Conservation (phyloP, 108 stramenopile species). For the Cyclotella cryptica region DNA sequence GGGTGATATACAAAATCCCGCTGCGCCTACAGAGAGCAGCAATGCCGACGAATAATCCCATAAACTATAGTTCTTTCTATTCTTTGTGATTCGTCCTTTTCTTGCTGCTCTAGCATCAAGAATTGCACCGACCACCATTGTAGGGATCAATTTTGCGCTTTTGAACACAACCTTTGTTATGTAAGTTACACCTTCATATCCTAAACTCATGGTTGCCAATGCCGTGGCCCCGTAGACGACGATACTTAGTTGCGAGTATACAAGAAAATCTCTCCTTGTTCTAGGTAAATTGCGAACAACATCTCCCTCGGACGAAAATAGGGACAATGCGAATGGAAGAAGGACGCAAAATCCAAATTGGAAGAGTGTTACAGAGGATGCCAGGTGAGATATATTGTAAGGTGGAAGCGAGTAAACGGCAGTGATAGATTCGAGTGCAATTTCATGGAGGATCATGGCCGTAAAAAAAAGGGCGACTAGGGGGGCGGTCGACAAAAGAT, state of each 20-base stretch:
- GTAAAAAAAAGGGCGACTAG: conserved; percentile 59
- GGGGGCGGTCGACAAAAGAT: conserved; percentile 13
- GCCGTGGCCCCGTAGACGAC: conserved; percentile 72
- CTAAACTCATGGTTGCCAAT: conserved; percentile 58
- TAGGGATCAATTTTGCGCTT: conserved; percentile 70
- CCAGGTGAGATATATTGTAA: conserved; percentile 51
- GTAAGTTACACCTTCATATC: conserved; percentile 62
- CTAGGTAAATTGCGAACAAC: conserved; percentile 55
- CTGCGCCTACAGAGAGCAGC: conserved; percentile 66
- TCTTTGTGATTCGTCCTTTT: conserved; percentile 32
- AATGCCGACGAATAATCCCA: conserved; percentile 63
- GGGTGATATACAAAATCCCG: conserved; percentile 60
- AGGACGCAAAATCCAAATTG: conserved; percentile 74
- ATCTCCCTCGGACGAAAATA: conserved; percentile 40
- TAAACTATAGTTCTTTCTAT: conserved; percentile 49
- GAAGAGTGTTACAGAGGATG: conserved; percentile 65
- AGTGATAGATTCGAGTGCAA: conserved; percentile 66
- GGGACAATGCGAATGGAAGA: conserved; percentile 54
- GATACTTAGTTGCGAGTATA: conserved; percentile 59
- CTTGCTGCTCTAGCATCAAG: conserved; percentile 47
- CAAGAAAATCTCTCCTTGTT: conserved; percentile 38
- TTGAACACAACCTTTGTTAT: conserved; percentile 82
- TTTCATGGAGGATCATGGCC: conserved; percentile 68
- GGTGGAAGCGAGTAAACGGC: conserved; percentile 45
- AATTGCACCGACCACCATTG: conserved; percentile 67